Percentiles rank a stretch among this genome's conserved stretches.
phyloP scores from a whole-genome alignment of 257 asterid genomes.

The Linaria vulgaris region DNA sequence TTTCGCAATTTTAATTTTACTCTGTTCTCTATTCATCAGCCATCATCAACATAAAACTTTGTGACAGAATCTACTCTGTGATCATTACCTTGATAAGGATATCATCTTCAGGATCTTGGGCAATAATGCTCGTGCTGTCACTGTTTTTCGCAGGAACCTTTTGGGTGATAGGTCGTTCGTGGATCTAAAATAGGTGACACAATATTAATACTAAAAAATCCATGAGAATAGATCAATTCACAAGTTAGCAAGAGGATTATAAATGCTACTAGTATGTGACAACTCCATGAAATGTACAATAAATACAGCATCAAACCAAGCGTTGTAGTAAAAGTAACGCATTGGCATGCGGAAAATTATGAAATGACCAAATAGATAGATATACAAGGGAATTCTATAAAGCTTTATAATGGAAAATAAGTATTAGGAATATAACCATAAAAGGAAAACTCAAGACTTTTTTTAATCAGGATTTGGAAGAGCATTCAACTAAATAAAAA shows the following conservation, averaged over 20 bases:
- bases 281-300: too few species aligned
- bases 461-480: not conserved
- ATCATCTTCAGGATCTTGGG: slow-evolving; percentile 21
- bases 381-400: not conserved
- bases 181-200: not conserved
- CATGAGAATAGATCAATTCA: not conserved
- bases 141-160: not conserved
- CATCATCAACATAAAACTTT: not conserved
- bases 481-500: not conserved
- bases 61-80: not conserved
- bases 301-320: too few species aligned
- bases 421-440: not conserved
- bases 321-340: too few species aligned
- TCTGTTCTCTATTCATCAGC: too few species aligned
- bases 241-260: not conserved
- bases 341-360: not conserved
- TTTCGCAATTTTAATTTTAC: too few species aligned
- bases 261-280: not conserved
- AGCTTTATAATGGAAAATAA: not conserved
- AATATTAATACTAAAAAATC: slow-evolving; percentile 4
- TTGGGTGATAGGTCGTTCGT: slow-evolving; percentile 4
- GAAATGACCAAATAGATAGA: not conserved
- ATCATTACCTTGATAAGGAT: slow-evolving; percentile 13
- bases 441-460: not conserved
- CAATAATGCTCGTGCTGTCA: slow-evolving; percentile 8